These are phyloP conservation scores for Syzygium grande DNA, from an alignment of 345 rosid species.

Conservation along the genomic window DNA sequence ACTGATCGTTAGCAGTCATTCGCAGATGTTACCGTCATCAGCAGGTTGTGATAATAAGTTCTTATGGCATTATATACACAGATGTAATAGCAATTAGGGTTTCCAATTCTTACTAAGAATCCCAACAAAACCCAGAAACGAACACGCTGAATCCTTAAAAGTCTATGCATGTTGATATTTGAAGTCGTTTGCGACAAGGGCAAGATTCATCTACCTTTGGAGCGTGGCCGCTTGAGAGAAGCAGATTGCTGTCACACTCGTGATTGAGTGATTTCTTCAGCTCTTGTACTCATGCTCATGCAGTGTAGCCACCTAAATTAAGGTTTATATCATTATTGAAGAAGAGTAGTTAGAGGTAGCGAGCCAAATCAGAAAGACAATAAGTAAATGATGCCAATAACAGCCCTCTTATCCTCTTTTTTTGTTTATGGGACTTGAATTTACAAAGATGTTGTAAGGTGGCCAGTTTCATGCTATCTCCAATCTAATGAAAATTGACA, in stretches of 20 bases:
- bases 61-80: not conserved
- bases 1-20: not conserved
- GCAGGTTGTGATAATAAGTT: not conserved
- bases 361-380: not conserved
- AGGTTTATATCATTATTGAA: not conserved
- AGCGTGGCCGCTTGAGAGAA: slow-evolving; percentile 18
- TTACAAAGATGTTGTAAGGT: not conserved
- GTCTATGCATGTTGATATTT: not conserved
- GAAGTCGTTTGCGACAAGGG: not conserved
- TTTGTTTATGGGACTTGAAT: not conserved
- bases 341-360: not conserved
- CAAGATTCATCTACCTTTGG: slow-evolving; percentile 23
- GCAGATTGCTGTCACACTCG: slow-evolving; percentile 12
- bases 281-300: slow-evolving; percentile 28
- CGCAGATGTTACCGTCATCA: not conserved
- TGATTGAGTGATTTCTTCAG: slow-evolving; percentile 21
- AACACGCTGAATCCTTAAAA: not conserved
- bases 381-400: not conserved
- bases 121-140: not conserved
- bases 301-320: slow-evolving; percentile 29
- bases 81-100: not conserved
- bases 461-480: not conserved
- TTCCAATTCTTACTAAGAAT: not conserved
- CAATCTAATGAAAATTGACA: not conserved
- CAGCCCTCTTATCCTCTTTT: not conserved